Conservation (phyloP, 495 filamentous ascomycete species). For the Penicillium robsamsonii region DNA sequence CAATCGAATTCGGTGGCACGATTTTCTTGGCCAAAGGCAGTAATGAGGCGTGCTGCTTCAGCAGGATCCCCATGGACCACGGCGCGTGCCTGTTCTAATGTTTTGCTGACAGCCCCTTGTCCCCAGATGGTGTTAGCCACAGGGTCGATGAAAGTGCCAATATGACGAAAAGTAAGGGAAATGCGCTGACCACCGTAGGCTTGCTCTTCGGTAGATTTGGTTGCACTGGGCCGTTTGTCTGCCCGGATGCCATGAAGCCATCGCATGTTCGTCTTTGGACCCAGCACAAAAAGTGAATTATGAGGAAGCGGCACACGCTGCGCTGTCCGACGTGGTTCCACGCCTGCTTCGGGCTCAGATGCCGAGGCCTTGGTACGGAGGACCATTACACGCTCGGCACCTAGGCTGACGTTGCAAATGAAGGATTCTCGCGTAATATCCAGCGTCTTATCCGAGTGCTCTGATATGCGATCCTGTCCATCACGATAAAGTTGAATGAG, state of each 20-base stretch:
- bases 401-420: constrained; percentile 91
- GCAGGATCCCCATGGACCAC: constrained; percentile 67
- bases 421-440: constrained; percentile 78
- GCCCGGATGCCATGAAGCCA: constrained; percentile 90
- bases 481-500: constrained; percentile 90
- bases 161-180: constrained; percentile 87
- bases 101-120: constrained; percentile 78
- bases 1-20: constrained; percentile 73
- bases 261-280: constrained; percentile 72
- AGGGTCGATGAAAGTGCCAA: constrained; percentile 76
- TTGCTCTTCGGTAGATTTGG: constrained; percentile 68
- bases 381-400: constrained; percentile 87
- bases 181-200: constrained; percentile 76
- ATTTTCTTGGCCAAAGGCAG: constrained; percentile 85
- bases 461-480: constrained; percentile 92
- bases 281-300: constrained; percentile 82
- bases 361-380: constrained; percentile 74
- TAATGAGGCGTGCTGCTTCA: constrained; percentile 67
- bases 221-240: constrained; percentile 68
- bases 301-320: constrained; percentile 78
- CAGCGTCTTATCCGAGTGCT: constrained; percentile 95
- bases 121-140: constrained; percentile 76
- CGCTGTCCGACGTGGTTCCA: constrained; percentile 43
- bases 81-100: constrained; percentile 48
- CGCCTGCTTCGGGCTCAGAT: constrained; percentile 14